Base-by-base conservation (phyloP, 805 yeast species). In the Starmera dryadoides region DNA sequence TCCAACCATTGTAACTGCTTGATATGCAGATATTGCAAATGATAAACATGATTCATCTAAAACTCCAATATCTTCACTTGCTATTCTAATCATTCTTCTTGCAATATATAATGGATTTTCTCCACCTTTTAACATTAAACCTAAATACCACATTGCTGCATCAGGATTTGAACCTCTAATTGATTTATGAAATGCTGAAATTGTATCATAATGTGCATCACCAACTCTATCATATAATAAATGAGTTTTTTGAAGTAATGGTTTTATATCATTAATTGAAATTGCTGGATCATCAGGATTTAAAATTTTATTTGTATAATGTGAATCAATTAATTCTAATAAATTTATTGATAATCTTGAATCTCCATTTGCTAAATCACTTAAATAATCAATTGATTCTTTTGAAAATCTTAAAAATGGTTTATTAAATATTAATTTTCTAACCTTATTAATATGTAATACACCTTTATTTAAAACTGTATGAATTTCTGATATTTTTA, bases 121-220 rank as follows among this genome's bases (percentile, higher is more conserved):
- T 0, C 98, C 98, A 3, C 95, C 94, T 46, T 77, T 73, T 2
- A 93, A 66, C 98, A 93, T 93, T 35, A 88, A 70, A 0, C 81
- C 91, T 17, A 93, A 62, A 53, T 93, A 93, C 57, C 80, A 89
- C 43, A 93, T 62, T 0, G 98, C 81, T 0, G 97, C 98, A 63
- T 93, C 86, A 0, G 89, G 81, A 51, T 91, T 81, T 0, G 86
- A 74, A 0, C 99, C 99, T 41, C 99, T 69, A 0, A 93, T 75
- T 0, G 95, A 76, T 54, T 93, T 93, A 63, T 93, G 99, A 48
- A 93, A 84, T 1, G 98, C 98, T 12, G 95, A 85, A 6, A 93
- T 93, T 1, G 95, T 77, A 57, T 93, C 99, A 59, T 93, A 93
- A 58, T 93, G 98, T 4, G 79, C 77, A 50, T 93, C 98, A 1